Evolutionary conservation across 768 basidiomycete species (phyloP).

Genomic region (Podaxis sp.): DNA sequence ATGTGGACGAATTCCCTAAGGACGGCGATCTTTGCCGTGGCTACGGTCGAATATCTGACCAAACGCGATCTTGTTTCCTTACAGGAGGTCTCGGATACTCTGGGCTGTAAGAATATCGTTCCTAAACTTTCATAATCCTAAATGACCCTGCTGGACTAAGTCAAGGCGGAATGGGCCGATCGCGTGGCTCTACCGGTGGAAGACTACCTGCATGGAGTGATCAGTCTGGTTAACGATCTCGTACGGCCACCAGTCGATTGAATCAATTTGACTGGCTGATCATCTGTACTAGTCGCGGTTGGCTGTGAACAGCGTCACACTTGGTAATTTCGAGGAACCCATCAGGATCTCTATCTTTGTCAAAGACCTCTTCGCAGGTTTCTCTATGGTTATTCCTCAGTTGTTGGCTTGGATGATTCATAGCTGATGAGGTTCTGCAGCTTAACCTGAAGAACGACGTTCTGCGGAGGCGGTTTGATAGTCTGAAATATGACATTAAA

Average conservation of each 20-base stretch:
- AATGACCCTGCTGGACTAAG: conserved; percentile 34
- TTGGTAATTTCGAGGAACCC: conserved; percentile 79
- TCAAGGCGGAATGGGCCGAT: conserved; percentile 69
- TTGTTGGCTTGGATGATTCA: not conserved
- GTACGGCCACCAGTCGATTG: conserved; percentile 36
- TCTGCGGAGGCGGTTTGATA: conserved; percentile 74
- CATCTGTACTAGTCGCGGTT: conserved; percentile 59
- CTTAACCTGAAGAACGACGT: conserved; percentile 82
- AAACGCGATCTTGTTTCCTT: conserved; percentile 60
- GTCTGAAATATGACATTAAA: conserved; percentile 84
- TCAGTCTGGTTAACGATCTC: conserved; percentile 77
- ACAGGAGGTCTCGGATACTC: conserved; percentile 44
- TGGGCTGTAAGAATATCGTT: conserved; percentile 60
- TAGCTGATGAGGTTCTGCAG: conserved; percentile 33
- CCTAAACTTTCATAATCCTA: not conserved
- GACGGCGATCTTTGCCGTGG: conserved; percentile 63
- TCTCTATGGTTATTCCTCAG: conserved; percentile 67
- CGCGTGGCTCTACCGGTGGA: conserved; percentile 64
- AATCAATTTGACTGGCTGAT: not conserved
- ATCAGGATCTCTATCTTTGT: conserved; percentile 77
- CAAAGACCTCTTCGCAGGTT: conserved; percentile 81
- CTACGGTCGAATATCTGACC: conserved; percentile 65
- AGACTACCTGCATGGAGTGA: conserved; percentile 81
- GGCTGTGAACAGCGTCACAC: conserved; percentile 78
- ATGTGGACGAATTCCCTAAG: conserved; percentile 77